Evolutionary conservation across 352 stramenopile genomes (phyloP), one percentile per base, ranked within the genome.

Genomic region (Poterioochromonas sp.): DNA sequence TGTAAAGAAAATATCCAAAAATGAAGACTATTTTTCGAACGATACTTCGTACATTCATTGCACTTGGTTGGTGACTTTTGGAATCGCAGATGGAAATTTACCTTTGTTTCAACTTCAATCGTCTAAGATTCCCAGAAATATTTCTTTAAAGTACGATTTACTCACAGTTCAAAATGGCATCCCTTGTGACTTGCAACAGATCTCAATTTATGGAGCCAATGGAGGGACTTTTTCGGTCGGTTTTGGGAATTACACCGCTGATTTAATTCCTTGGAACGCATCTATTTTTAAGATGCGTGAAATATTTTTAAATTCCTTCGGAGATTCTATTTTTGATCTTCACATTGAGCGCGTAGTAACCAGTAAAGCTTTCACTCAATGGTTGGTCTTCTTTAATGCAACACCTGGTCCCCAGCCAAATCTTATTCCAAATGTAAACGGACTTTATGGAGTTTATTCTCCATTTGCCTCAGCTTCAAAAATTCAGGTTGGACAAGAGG

Each of bases 191-290:
- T 11, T 78, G 8, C 71, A 78, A 53, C 15, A 64, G 22, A 37
- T 78, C 1, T 18, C 26, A 34, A 26, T 78, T n/a, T 34, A 51
- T 68, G 71, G 34, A 41, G 49, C 71, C 5, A 51, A 58, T 35
- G 41, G 65, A 12, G 71, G 71, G 2, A 44, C 26, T 26, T 78
- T 69, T 37, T 32, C 1, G 3, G 26, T 78, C 0, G 20, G 39
- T 11, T 78, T 41, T 15, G 29, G 29, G 1, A 29, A 11, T 12
- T 63, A 41, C 20, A 5, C 12, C 15, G 44, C 71, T 18, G 51
- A 47, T 39, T 3, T 12, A 2, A 78, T 78, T 29, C 71, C 71
- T 78, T 78, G 12, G 3, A 34, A 78, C 32, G 71, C 71, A 22
- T 69, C 71, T 32, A 22, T 22, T 5, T 11, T 2, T n/a, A 5